Evolutionary conservation across 805 yeast species (phyloP), one percentile per base, ranked within the genome.

Genomic region (Suhomyces sp.): DNA sequence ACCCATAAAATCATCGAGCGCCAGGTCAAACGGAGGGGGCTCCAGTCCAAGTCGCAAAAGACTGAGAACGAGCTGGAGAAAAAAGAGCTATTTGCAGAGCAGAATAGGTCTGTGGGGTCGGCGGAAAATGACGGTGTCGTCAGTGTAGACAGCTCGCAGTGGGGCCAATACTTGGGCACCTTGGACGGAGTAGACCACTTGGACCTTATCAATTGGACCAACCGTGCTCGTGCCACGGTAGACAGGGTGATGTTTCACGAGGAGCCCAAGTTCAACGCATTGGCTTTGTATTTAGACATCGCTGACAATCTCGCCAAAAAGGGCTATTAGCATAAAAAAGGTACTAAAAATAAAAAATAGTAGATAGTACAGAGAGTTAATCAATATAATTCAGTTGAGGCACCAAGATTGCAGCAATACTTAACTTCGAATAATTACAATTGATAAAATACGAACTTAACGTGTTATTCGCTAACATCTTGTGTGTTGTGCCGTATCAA

Each of bases 141-240:
- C 2, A 86, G 93, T 55, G 86, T 90, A 1, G 71, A 76, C 38
- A 87, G 94, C 54, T 74, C 96, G 1, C 81, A 80, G 61, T 91
- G 97, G 97, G 97, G 97, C 0, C 71, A 82, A 45, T 89, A 88
- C 67, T 65, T 84, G 58, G 97, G 97, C 0, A 88, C 94, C 0
- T 66, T 92, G 35, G 82, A 82, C 41, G 79, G 84, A 57, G 90
- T 87, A 2, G 97, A 91, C 68, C 97, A 91, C 69, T 72, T 90
- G 54, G 97, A 92, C 66, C 71, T 90, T 54, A 89, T 91, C 48
- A 92, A 91, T 64, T 87, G 96, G 96, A 80, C 85, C 47, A 86
- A 85, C 60, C 64, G 76, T 3, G 53, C 80, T 2, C 78, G 81
- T 54, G 55, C 76, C 60, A 52, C 67, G 55, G 40, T 71, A 49